Evolutionary conservation across 495 filamentous ascomycete genomes (phyloP).

Genomic region (Aspergillus saccharolyticus): DNA sequence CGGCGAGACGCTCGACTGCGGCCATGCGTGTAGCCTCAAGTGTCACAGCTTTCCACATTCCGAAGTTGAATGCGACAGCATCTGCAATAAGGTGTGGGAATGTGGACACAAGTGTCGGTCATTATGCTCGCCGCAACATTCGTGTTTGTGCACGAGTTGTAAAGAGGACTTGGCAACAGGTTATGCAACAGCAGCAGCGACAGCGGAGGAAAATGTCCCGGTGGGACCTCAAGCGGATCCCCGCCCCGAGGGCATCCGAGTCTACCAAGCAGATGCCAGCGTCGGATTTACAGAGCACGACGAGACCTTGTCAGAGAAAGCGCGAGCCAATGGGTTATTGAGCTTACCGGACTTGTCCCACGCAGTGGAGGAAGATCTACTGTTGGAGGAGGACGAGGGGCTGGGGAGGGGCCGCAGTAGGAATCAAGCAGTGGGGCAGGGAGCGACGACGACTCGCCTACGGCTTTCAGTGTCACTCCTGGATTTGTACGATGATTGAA

Average conservation of each 20-base stretch:
- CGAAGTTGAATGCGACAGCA: slow-evolving; percentile 23
- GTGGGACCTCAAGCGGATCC: background rate
- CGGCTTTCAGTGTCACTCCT: background rate
- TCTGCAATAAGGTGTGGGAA: slow-evolving; percentile 21
- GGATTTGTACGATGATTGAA: slow-evolving; percentile 1
- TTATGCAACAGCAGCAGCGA: background rate
- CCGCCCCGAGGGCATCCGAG: slow-evolving; percentile 1
- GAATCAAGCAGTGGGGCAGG: background rate
- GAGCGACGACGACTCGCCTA: background rate
- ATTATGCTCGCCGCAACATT: slow-evolving; percentile 16
- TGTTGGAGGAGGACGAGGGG: background rate
- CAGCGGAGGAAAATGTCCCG: background rate
- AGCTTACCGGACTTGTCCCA: background rate
- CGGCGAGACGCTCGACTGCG: slow-evolving; percentile 30
- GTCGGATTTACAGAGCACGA: slow-evolving; percentile 25
- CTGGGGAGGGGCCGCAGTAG: background rate
- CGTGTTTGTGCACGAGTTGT: slow-evolving; percentile 18
- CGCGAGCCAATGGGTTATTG: background rate
- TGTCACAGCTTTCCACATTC: slow-evolving; percentile 39
- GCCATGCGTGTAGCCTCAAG: slow-evolving; percentile 32
- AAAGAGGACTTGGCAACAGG: background rate
- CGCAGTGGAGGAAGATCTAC: background rate
- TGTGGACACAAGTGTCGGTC: slow-evolving; percentile 30
- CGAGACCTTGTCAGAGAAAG: slow-evolving; percentile 11
- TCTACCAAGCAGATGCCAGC: slow-evolving; percentile 23